These are phyloP conservation scores for Miscanthus sacchariflorus DNA, from an alignment of 202 grass and related monocot genomes.

Conservation along the genomic window DNA sequence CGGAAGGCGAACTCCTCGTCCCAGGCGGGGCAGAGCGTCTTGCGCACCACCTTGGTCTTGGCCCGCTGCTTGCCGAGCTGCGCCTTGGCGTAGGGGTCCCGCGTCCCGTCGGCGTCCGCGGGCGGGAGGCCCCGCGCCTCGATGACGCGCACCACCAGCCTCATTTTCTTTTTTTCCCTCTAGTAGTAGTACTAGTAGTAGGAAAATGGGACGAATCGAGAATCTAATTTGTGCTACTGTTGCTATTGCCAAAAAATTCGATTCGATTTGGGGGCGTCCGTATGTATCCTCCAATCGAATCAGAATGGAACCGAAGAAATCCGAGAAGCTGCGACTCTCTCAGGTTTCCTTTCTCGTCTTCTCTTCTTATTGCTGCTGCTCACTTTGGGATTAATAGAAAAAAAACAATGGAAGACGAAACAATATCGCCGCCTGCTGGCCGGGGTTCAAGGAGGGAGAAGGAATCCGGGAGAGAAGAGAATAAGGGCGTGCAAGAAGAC, in stretches of 20 bases:
- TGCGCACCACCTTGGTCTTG: slow-evolving; percentile 74
- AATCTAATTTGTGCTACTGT: background rate
- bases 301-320: background rate
- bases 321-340: background rate
- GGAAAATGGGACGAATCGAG: background rate
- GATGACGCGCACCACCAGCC: slow-evolving; percentile 73
- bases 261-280: slow-evolving; percentile 32
- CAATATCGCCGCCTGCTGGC: background rate
- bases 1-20: slow-evolving; percentile 91
- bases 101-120: slow-evolving; percentile 57
- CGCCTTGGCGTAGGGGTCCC: slow-evolving; percentile 77
- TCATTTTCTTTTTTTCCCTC: slow-evolving; percentile 58
- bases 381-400: background rate
- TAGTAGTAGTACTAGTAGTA: background rate
- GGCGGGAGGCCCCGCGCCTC: slow-evolving; percentile 77
- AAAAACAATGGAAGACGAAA: background rate
- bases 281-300: background rate
- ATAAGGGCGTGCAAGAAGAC: background rate
- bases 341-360: background rate
- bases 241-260: background rate
- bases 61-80: slow-evolving; percentile 84
- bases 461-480: background rate
- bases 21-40: slow-evolving; percentile 69
- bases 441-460: background rate
- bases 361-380: background rate